phyloP scores from a whole-genome alignment of 1,284 basidiomycete species.

The Ustilago bromivora region DNA sequence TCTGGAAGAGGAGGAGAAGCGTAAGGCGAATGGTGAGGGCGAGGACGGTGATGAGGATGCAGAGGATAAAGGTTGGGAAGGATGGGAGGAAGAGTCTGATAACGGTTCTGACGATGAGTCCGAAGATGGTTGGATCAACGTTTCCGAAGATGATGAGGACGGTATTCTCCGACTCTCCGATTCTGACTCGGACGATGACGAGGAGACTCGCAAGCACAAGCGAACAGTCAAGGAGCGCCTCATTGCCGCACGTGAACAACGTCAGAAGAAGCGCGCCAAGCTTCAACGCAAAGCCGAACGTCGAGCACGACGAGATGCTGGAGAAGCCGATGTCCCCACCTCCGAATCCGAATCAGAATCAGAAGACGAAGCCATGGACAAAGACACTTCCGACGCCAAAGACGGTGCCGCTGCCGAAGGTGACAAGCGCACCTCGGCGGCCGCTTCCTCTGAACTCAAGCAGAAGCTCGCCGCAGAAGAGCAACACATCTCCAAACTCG shows the following conservation, averaged over 20 bases:
- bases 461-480: constrained; percentile 35
- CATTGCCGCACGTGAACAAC: constrained; percentile 48
- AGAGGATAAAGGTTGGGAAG: constrained; percentile 83
- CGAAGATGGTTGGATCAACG: constrained; percentile 81
- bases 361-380: constrained; percentile 68
- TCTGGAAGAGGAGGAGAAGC: constrained; percentile 51
- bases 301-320: constrained; percentile 65
- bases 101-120: constrained; percentile 77
- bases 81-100: constrained; percentile 88
- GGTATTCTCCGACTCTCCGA: constrained; percentile 72
- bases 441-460: constrained; percentile 13
- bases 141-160: constrained; percentile 79
- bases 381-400: constrained; percentile 73
- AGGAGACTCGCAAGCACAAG: constrained; percentile 59
- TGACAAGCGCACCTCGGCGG: constrained; percentile 10
- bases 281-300: constrained; percentile 58
- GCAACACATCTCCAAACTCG: constrained; percentile 70
- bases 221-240: constrained; percentile 47
- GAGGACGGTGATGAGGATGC: constrained; percentile 72
- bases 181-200: constrained; percentile 87
- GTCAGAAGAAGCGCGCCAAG: constrained; percentile 56
- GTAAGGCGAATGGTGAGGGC: constrained; percentile 34
- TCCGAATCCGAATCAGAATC: constrained; percentile 61
- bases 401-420: constrained; percentile 31
- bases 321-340: constrained; percentile 56